These are phyloP conservation scores for Quercus suber DNA, from an alignment of 306 rosid species.

Conservation along the genomic window DNA sequence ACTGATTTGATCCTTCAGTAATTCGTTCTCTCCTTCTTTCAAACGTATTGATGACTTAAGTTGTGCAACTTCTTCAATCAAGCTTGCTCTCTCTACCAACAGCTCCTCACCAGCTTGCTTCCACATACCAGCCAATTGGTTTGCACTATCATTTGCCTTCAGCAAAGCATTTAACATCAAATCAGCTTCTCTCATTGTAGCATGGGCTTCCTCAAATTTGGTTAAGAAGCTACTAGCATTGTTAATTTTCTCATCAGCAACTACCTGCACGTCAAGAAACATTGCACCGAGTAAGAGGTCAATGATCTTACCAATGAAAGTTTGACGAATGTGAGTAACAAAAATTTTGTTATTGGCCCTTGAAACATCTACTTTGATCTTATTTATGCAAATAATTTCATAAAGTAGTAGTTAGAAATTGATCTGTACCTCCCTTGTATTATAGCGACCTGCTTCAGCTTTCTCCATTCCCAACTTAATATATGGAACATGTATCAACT, in stretches of 20 bases:
- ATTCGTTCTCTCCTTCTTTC: conserved; percentile 58
- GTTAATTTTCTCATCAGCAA: conserved; percentile 24
- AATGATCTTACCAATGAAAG: conserved; percentile 15
- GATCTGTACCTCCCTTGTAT: conserved; percentile 43
- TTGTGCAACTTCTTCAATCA: conserved; percentile 56
- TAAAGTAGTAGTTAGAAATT: neutral
- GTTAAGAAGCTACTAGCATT: conserved; percentile 42
- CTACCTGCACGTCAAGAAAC: conserved; percentile 46
- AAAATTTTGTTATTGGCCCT: neutral
- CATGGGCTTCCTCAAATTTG: conserved; percentile 72
- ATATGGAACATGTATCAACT: conserved; percentile 36
- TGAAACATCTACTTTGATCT: neutral
- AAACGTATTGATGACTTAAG: conserved; percentile 47
- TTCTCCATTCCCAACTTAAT: conserved; percentile 27
- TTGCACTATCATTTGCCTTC: conserved; percentile 73
- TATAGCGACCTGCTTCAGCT: conserved; percentile 35
- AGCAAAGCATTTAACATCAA: conserved; percentile 68
- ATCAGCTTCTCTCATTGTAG: conserved; percentile 80
- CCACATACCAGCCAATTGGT: conserved; percentile 58
- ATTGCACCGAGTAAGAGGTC: conserved; percentile 20
- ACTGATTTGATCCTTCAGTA: conserved; percentile 47
- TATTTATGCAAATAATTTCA: neutral
- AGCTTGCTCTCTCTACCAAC: conserved; percentile 54
- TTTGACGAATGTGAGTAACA: neutral
- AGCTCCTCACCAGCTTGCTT: conserved; percentile 63